Evolutionary conservation across 73 alveolate genomes (phyloP).

Genomic region (Vitrella brassicaformis): DNA sequence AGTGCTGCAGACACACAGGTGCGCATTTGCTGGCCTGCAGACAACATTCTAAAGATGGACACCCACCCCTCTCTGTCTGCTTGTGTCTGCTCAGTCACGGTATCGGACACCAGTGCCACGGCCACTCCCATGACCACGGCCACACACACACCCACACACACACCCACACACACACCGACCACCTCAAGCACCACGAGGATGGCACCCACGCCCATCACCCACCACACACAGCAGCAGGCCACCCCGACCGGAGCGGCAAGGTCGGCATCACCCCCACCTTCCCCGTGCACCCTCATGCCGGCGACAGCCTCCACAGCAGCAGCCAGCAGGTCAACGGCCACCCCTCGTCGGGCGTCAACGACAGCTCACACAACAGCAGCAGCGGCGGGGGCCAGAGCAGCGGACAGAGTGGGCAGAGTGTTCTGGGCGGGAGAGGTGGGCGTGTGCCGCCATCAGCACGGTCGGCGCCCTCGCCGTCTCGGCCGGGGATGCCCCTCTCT

Average conservation of each 20-base stretch:
- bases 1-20: slow-evolving; percentile 33
- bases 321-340: neutral
- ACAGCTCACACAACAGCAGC: too few species aligned
- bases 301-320: neutral
- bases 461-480: too few species aligned
- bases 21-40: too few species aligned
- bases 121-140: slow-evolving; percentile 1
- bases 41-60: neutral
- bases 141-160: neutral
- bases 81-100: too few species aligned
- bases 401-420: too few species aligned
- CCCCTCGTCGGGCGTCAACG: too few species aligned
- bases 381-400: too few species aligned
- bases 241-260: neutral
- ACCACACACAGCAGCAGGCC: too few species aligned
- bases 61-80: too few species aligned
- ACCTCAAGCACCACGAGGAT: slow-evolving; percentile 5
- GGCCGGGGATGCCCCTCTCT: too few species aligned
- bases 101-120: slow-evolving; percentile 3
- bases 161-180: neutral
- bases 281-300: neutral
- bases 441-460: too few species aligned
- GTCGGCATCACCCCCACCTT: neutral
- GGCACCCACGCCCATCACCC: slow-evolving; percentile 3
- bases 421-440: too few species aligned